A percentile compares a stretch with the other conserved stretches of the same genome.
These are phyloP conservation scores for Moricandia arvensis DNA, from an alignment of 345 rosid species.

Conservation along the genomic window DNA sequence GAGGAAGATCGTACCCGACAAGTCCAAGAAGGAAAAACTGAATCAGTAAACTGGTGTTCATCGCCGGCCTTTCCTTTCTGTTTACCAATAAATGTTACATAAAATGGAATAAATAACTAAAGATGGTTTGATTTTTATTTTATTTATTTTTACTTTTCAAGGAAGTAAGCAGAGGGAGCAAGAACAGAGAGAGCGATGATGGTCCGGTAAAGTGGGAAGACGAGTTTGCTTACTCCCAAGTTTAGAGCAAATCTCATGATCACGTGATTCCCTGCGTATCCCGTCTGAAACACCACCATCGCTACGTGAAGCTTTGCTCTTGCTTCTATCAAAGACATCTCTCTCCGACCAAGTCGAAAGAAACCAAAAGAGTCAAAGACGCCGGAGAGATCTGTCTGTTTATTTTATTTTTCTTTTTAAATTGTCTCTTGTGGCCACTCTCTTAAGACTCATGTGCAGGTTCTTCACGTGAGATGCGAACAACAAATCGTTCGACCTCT, in stretches of 20 bases:
- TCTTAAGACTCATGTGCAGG: slow-evolving; percentile 26
- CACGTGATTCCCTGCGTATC: slow-evolving; percentile 67
- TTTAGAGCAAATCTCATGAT: slow-evolving; percentile 63
- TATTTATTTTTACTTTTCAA: slow-evolving; percentile 47
- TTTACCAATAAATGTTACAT: not conserved
- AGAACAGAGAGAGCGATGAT: slow-evolving; percentile 57
- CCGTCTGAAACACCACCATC: slow-evolving; percentile 60
- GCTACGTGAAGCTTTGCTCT: slow-evolving; percentile 59
- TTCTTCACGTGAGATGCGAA: slow-evolving; percentile 14
- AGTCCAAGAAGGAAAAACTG: slow-evolving; percentile 69
- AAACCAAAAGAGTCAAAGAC: slow-evolving; percentile 7
- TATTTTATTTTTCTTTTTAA: not conserved
- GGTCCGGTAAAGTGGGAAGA: slow-evolving; percentile 68
- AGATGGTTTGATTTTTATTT: not conserved
- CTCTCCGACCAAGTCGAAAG: slow-evolving; percentile 1
- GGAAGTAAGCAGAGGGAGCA: slow-evolving; percentile 59
- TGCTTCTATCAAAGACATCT: slow-evolving; percentile 38
- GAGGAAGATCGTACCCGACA: slow-evolving; percentile 48
- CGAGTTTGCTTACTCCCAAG: slow-evolving; percentile 72
- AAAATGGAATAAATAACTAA: not conserved
- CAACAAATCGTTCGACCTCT: not conserved
- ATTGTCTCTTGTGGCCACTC: slow-evolving; percentile 2
- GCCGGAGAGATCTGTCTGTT: slow-evolving; percentile 6
- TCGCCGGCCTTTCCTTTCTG: slow-evolving; percentile 57
- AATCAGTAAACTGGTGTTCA: slow-evolving; percentile 39